These are phyloP conservation scores for Gentiana dahurica DNA, from an alignment of 257 asterid genomes.

Conservation along the genomic window DNA sequence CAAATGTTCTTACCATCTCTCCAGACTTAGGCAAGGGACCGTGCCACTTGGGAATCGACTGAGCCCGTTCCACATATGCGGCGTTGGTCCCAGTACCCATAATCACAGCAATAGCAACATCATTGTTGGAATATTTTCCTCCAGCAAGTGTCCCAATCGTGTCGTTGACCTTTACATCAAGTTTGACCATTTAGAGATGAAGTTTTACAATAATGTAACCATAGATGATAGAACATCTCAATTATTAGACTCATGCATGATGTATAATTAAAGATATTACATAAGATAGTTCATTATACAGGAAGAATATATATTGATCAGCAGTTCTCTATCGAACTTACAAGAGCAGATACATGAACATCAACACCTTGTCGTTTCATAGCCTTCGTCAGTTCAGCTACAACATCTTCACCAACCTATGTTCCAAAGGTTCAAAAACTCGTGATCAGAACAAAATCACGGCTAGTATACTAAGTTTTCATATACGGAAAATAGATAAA, in stretches of 20 bases:
- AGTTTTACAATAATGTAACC: background rate
- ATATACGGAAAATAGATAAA: background rate
- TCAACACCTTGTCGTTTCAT: slow-evolving; percentile 60
- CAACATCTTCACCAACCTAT: slow-evolving; percentile 83
- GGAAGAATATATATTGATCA: background rate
- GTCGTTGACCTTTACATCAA: slow-evolving; percentile 61
- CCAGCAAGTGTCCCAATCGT: slow-evolving; percentile 91
- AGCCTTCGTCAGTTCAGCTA: slow-evolving; percentile 60
- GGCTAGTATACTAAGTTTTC: background rate
- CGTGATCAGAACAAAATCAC: slow-evolving; percentile 1
- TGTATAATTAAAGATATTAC: background rate
- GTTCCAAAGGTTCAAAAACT: slow-evolving; percentile 5
- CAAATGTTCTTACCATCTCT: slow-evolving; percentile 56
- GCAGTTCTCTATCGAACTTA: slow-evolving; percentile 17
- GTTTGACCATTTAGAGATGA: slow-evolving; percentile 9
- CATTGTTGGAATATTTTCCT: slow-evolving; percentile 54
- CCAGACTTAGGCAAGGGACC: slow-evolving; percentile 81
- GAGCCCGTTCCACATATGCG: slow-evolving; percentile 81
- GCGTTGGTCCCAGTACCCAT: slow-evolving; percentile 95
- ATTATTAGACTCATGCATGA: too few species aligned
- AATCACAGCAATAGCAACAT: slow-evolving; percentile 65
- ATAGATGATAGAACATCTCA: too few species aligned
- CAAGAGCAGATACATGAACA: slow-evolving; percentile 74
- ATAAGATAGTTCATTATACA: background rate
- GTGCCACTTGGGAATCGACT: slow-evolving; percentile 93